These are phyloP conservation scores for Pulveroboletus sp. DNA, from an alignment of 768 basidiomycete species.

Conservation along the genomic window DNA sequence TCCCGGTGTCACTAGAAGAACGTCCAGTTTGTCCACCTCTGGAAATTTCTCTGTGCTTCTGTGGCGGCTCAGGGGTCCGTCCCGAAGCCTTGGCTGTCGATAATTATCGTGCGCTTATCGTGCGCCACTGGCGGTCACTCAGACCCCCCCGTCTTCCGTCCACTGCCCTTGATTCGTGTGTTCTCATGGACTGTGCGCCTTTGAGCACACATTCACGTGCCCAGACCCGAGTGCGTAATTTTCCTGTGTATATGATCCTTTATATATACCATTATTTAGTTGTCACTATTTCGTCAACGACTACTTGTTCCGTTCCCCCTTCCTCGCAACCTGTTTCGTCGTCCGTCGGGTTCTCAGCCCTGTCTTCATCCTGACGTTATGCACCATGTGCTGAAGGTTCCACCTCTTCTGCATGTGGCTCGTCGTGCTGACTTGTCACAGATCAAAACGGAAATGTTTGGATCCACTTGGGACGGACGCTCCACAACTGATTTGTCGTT, in stretches of 20 bases:
- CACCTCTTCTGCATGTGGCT: neutral
- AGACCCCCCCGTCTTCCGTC: slow-evolving; percentile 1
- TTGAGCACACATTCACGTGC: neutral
- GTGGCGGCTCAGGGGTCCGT: slow-evolving; percentile 19
- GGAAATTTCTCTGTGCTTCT: slow-evolving; percentile 23
- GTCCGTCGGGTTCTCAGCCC: slow-evolving; percentile 1
- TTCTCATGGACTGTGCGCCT: neutral
- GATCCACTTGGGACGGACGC: neutral
- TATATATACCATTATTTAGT: neutral
- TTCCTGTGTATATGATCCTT: neutral
- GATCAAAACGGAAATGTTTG: slow-evolving; percentile 3
- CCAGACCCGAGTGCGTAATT: slow-evolving; percentile 7
- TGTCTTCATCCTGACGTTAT: slow-evolving; percentile 2
- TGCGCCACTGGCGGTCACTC: slow-evolving; percentile 1
- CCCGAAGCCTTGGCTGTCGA: slow-evolving; percentile 22
- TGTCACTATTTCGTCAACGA: neutral
- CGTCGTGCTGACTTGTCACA: slow-evolving; percentile 1
- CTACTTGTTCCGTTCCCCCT: neutral
- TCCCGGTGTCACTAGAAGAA: slow-evolving; percentile 17
- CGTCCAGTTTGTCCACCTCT: slow-evolving; percentile 18
- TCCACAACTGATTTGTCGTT: slow-evolving; percentile 1
- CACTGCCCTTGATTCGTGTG: neutral
- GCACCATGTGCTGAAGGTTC: slow-evolving; percentile 7
- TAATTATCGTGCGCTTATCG: slow-evolving; percentile 26
- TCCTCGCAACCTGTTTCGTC: neutral